A percentile compares a stretch with the other conserved stretches of the same genome.
phyloP scores from a whole-genome alignment of 2,329 filamentous ascomycete genomes.

The Parafenestella ontariensis region DNA sequence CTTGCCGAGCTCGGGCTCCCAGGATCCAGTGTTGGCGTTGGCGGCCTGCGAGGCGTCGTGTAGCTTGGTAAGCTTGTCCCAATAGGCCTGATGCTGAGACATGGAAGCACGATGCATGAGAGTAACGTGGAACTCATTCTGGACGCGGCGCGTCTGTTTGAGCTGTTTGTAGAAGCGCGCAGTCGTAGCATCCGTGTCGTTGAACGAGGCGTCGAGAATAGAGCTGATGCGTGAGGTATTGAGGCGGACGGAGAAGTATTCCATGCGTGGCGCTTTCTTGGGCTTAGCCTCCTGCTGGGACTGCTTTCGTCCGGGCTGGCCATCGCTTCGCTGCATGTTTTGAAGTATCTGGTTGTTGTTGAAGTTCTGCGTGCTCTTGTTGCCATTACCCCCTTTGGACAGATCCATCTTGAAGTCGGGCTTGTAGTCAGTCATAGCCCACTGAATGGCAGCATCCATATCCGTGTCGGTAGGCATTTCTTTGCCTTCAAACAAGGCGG shows the following conservation, averaged over 20 bases:
- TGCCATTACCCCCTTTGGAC: constrained; percentile 55
- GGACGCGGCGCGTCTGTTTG: constrained; percentile 75
- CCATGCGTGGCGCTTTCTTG: constrained; percentile 60
- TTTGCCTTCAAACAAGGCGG: constrained; percentile 68
- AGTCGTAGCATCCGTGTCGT: constrained; percentile 59
- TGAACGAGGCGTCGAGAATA: constrained; percentile 75
- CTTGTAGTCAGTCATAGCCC: constrained; percentile 76
- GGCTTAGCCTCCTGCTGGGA: constrained; percentile 50
- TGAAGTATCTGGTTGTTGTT: constrained; percentile 49
- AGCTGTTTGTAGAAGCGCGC: constrained; percentile 79
- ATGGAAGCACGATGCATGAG: constrained; percentile 80
- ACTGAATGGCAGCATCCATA: constrained; percentile 79
- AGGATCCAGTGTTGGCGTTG: constrained; percentile 48
- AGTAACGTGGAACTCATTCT: constrained; percentile 90
- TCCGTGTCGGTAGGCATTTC: constrained; percentile 74
- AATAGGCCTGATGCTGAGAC: constrained; percentile 70
- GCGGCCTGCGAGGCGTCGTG: constrained; percentile 51
- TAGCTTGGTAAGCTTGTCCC: constrained; percentile 74
- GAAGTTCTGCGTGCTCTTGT: constrained; percentile 21
- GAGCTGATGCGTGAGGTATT: constrained; percentile 59
- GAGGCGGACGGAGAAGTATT: constrained; percentile 70
- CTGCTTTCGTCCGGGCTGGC: constrained; percentile 19
- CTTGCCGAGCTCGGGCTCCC: constrained; percentile 65
- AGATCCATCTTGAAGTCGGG: constrained; percentile 80
- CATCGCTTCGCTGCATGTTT: constrained; percentile 38